Conservation (phyloP, 2,329 filamentous ascomycete genomes). For the Rhexocercosporidium sp. region DNA sequence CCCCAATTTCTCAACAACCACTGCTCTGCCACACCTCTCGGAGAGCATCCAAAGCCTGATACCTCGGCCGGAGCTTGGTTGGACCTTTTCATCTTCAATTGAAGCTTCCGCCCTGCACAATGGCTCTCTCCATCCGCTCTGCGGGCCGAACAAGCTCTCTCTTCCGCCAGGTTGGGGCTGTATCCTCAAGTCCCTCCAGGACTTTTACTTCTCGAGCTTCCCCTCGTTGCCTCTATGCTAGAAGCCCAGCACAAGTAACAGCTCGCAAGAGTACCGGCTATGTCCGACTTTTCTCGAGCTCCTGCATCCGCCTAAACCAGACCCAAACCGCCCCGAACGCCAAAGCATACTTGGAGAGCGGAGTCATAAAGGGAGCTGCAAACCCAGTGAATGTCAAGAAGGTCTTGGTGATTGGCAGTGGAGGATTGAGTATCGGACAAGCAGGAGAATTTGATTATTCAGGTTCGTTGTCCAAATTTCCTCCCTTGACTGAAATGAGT, state of each 20-base stretch:
- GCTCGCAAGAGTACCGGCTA: slow-evolving; percentile 35
- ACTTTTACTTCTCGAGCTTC: slow-evolving; percentile 40
- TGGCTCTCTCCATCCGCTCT: slow-evolving; percentile 42
- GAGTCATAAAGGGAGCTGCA: slow-evolving; percentile 77
- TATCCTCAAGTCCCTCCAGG: slow-evolving; percentile 32
- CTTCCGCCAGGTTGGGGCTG: slow-evolving; percentile 39
- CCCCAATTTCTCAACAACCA: slow-evolving; percentile 10
- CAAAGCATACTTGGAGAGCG: slow-evolving; percentile 88
- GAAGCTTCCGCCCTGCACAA: slow-evolving; percentile 33
- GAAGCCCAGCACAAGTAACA: slow-evolving; percentile 29
- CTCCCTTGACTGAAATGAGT: slow-evolving; percentile 32
- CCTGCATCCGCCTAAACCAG: slow-evolving; percentile 33
- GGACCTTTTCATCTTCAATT: slow-evolving; percentile 30
- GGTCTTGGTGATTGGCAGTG: slow-evolving; percentile 93
- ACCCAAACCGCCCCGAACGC: slow-evolving; percentile 77
- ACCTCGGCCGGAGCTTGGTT: slow-evolving; percentile 23
- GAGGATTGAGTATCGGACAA: slow-evolving; percentile 95
- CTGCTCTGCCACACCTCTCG: slow-evolving; percentile 21
- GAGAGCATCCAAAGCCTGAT: slow-evolving; percentile 16
- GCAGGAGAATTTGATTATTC: slow-evolving; percentile 99
- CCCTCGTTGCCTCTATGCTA: slow-evolving; percentile 34
- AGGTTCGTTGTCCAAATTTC: slow-evolving; percentile 56
- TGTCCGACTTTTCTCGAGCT: slow-evolving; percentile 41
- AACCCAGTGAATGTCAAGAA: slow-evolving; percentile 92
- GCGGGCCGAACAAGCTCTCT: slow-evolving; percentile 40